Evolutionary conservation across 129 eudicot genomes (phyloP).

Genomic region (Logfia minima): DNA sequence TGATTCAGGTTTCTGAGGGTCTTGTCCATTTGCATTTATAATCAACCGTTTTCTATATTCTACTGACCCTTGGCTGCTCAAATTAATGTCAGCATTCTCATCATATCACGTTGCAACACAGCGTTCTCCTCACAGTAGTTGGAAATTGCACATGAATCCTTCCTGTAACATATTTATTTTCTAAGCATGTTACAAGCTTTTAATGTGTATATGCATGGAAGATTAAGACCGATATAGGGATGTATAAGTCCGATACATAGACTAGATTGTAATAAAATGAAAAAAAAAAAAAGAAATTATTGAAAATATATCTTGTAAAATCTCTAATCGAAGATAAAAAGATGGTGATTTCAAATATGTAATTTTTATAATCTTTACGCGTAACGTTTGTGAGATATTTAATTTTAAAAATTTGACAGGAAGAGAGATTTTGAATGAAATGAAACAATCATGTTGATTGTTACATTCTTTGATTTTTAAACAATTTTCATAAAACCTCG

Average conservation of each 20-base stretch:
- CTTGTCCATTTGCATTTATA: slow-evolving; percentile 34
- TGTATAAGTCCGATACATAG: background rate
- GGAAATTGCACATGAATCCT: slow-evolving; percentile 12
- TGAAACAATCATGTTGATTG: too few species aligned
- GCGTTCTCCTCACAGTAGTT: slow-evolving; percentile 33
- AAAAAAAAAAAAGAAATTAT: too few species aligned
- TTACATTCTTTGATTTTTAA: too few species aligned
- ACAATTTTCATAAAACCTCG: too few species aligned
- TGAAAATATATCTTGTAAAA: too few species aligned
- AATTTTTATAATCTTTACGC: too few species aligned
- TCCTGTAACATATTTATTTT: slow-evolving; percentile 25
- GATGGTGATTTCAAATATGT: too few species aligned
- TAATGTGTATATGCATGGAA: background rate
- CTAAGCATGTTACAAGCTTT: too few species aligned
- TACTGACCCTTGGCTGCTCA: slow-evolving; percentile 30
- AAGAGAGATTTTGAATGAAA: too few species aligned
- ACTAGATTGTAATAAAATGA: background rate
- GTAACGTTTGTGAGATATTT: too few species aligned
- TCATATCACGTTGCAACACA: slow-evolving; percentile 39
- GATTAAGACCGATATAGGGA: background rate
- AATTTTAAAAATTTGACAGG: too few species aligned
- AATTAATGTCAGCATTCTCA: slow-evolving; percentile 45
- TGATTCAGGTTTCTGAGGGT: slow-evolving; percentile 17
- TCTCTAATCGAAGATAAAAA: too few species aligned
- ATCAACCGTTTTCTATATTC: slow-evolving; percentile 32